These are phyloP conservation scores for Alternaria conjuncta DNA, from an alignment of 2,329 filamentous ascomycete species.

Conservation along the genomic window DNA sequence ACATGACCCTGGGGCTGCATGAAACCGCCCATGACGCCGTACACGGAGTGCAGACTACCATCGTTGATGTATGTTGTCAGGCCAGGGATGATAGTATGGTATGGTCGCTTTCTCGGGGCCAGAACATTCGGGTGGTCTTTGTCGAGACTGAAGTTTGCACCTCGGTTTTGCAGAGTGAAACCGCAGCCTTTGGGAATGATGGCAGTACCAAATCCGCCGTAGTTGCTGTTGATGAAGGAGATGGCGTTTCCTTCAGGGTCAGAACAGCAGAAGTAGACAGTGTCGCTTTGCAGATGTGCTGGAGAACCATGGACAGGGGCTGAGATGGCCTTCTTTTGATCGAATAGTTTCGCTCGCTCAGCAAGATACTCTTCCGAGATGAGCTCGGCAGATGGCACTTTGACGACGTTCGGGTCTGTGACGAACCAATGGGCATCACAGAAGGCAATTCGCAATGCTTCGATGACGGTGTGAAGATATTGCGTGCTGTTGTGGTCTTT, in stretches of 20 bases:
- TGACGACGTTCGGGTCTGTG: conserved; percentile 75
- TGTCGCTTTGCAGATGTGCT: conserved; percentile 85
- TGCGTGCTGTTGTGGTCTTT: conserved; percentile 80
- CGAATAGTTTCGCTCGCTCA: conserved; percentile 69
- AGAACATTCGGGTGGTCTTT: conserved; percentile 78
- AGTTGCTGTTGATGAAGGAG: conserved; percentile 97
- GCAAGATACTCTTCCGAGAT: conserved; percentile 78
- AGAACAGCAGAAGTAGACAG: conserved; percentile 89
- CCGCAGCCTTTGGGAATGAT: conserved; percentile 88
- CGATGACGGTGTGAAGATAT: conserved; percentile 81
- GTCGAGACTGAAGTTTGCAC: conserved; percentile 80
- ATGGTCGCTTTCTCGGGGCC: conserved; percentile 83
- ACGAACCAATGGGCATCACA: conserved; percentile 91
- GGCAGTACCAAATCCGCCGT: conserved; percentile 82
- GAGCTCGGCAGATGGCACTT: conserved; percentile 73
- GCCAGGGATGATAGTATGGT: conserved; percentile 97
- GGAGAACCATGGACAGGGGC: conserved; percentile 71
- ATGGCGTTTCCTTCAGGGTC: conserved; percentile 87
- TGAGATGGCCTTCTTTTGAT: conserved; percentile 58
- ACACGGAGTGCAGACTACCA: conserved; percentile 79
- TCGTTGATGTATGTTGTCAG: conserved; percentile 81
- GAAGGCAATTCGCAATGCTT: conserved; percentile 87
- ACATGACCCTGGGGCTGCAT: conserved; percentile 98
- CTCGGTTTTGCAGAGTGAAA: conserved; percentile 94
- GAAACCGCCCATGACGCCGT: conserved; percentile 97